These are phyloP conservation scores for Starmerella davenportii DNA, from an alignment of 805 yeast species.

Conservation along the genomic window DNA sequence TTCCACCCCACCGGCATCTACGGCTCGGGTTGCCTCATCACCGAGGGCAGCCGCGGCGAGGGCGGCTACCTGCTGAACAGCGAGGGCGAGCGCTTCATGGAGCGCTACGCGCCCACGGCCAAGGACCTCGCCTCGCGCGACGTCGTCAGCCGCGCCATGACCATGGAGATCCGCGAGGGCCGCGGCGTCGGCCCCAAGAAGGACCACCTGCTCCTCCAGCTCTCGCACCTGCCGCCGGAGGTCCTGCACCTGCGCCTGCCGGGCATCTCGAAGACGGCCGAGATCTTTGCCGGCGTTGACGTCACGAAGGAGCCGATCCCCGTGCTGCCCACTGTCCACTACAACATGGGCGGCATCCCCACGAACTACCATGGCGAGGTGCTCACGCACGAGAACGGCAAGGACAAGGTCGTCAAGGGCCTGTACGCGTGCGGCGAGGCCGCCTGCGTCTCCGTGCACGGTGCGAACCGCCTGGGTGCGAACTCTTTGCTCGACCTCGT, in stretches of 20 bases:
- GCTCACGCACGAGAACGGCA: constrained; percentile 66
- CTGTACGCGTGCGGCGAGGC: constrained; percentile 96
- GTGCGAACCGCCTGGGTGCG: constrained; percentile 98
- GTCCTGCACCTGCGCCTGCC: constrained; percentile 92
- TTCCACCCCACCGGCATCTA: constrained; percentile 99
- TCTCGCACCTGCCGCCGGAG: constrained; percentile 80
- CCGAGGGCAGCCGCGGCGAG: constrained; percentile 99
- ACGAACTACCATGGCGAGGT: constrained; percentile 96
- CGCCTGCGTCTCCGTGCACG: constrained; percentile 97
- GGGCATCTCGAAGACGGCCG: constrained; percentile 97
- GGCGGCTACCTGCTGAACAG: constrained; percentile 94
- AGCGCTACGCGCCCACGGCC: constrained; percentile 96
- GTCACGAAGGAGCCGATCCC: constrained; percentile 99
- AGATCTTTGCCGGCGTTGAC: constrained; percentile 97
- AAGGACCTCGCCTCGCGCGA: constrained; percentile 97
- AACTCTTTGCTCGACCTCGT: constrained; percentile 91
- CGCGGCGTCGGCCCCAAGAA: constrained; percentile 96
- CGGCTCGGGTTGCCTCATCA: constrained; percentile 96
- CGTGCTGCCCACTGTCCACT: constrained; percentile 93
- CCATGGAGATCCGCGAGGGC: constrained; percentile 96
- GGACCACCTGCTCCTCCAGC: constrained; percentile 90
- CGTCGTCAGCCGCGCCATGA: constrained; percentile 94
- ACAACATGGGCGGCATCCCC: constrained; percentile 99
- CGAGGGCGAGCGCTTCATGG: constrained; percentile 99
- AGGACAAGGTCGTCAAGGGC: constrained; percentile 84